phyloP scores from a whole-genome alignment of 108 stramenopile genomes.

The Skeletonema potamos region DNA sequence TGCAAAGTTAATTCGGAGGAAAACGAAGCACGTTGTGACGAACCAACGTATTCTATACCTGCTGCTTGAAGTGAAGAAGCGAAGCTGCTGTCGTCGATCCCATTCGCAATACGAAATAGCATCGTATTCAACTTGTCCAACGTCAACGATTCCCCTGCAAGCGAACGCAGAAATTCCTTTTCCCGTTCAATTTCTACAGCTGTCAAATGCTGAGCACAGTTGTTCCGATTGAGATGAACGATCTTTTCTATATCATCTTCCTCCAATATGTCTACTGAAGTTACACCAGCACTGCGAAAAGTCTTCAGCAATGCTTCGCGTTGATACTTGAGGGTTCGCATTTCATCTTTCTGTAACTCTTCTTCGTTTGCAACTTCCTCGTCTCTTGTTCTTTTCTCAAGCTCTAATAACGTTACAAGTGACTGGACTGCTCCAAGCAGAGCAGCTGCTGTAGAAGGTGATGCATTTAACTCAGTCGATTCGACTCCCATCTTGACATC shows the following conservation, averaged over 20 bases:
- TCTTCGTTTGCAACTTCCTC: neutral
- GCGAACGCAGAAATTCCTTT: slow-evolving; percentile 9
- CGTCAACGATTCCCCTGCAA: slow-evolving; percentile 4
- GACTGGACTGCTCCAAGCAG: neutral
- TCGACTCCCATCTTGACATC: slow-evolving; percentile 13
- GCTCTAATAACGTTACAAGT: neutral
- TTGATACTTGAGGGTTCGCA: slow-evolving; percentile 1
- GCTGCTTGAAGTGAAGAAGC: slow-evolving; percentile 10
- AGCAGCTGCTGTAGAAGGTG: slow-evolving; percentile 19
- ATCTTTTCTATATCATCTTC: slow-evolving; percentile 18
- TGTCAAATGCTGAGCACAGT: slow-evolving; percentile 22
- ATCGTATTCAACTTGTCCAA: slow-evolving; percentile 22
- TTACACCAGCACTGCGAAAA: slow-evolving; percentile 17
- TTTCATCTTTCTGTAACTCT: slow-evolving; percentile 11
- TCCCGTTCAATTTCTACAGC: slow-evolving; percentile 26
- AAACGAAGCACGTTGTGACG: slow-evolving; percentile 18
- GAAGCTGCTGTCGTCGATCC: slow-evolving; percentile 33
- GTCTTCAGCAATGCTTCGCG: slow-evolving; percentile 21
- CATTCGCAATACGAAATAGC: slow-evolving; percentile 25
- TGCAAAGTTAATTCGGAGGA: slow-evolving; percentile 15
- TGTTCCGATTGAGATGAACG: neutral
- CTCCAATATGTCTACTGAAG: slow-evolving; percentile 17
- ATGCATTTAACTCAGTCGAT: slow-evolving; percentile 11
- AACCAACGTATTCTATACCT: slow-evolving; percentile 3
- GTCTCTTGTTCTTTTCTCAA: slow-evolving; percentile 4